phyloP scores from a whole-genome alignment of 768 basidiomycete genomes.

The Suillus clintonianus region DNA sequence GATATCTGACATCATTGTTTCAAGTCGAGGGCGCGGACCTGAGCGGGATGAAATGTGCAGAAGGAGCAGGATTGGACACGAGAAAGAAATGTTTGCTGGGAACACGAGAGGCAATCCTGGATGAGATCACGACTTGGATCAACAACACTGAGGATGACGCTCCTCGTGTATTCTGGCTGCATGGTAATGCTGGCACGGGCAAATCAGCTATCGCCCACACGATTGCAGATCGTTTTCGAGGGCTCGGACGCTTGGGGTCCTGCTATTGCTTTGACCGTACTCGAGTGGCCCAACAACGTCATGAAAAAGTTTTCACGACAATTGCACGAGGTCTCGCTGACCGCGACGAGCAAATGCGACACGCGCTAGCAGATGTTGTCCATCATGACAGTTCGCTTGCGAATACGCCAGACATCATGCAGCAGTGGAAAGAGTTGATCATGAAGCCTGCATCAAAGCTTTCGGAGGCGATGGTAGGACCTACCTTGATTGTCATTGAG shows the following conservation, averaged over 20 bases:
- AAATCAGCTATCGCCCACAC: constrained; percentile 24
- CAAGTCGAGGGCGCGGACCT: background rate
- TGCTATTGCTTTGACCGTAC: constrained; percentile 22
- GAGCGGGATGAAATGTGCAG: background rate
- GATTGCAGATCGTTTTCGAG: constrained; percentile 12
- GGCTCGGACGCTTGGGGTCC: constrained; percentile 14
- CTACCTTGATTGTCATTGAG: too few species aligned
- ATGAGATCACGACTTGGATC: constrained; percentile 28
- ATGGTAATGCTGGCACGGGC: constrained; percentile 27
- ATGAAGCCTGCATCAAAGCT: too few species aligned
- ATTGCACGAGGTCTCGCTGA: background rate
- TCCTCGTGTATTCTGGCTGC: constrained; percentile 20
- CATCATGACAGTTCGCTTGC: too few species aligned
- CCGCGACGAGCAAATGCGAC: too few species aligned
- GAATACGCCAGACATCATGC: too few species aligned
- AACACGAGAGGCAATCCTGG: constrained; percentile 25
- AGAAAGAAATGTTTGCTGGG: constrained; percentile 17
- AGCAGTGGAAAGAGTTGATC: too few species aligned
- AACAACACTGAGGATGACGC: constrained; percentile 9
- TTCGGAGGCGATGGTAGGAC: too few species aligned
- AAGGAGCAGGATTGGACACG: constrained; percentile 6
- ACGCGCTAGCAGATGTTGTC: too few species aligned
- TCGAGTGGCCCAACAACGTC: constrained; percentile 2
- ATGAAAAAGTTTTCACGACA: constrained; percentile 17
- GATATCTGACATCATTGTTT: background rate